These are phyloP conservation scores for Dillenia turbinata DNA, from an alignment of 164 flowering plant species.

Conservation along the genomic window DNA sequence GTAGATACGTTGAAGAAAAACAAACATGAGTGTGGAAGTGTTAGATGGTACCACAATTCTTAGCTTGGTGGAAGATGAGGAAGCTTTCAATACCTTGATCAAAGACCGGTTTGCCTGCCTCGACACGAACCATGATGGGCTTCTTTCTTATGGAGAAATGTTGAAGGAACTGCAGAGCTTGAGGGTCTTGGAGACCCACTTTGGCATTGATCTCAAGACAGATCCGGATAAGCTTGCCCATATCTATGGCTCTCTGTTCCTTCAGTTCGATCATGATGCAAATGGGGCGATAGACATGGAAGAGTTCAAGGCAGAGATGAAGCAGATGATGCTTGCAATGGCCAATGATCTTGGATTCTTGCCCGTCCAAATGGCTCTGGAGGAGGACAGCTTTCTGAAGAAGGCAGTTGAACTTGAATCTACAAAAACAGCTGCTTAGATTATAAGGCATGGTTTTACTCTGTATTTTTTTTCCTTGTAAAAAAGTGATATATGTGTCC, in stretches of 20 bases:
- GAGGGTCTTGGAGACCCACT: slow-evolving; percentile 29
- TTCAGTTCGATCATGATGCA: slow-evolving; percentile 25
- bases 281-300: slow-evolving; percentile 29
- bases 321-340: slow-evolving; percentile 33
- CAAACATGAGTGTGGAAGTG: slow-evolving; percentile 29
- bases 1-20: not conserved
- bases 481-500: too few relatives aligned
- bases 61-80: slow-evolving; percentile 27
- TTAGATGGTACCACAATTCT: slow-evolving; percentile 28
- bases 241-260: slow-evolving; percentile 20
- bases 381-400: slow-evolving; percentile 29
- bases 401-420: slow-evolving; percentile 27
- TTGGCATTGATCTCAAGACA: slow-evolving; percentile 22
- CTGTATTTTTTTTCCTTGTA: not conserved
- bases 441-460: not conserved
- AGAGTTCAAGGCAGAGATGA: slow-evolving; percentile 30
- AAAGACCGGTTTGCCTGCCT: slow-evolving; percentile 19
- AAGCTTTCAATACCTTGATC: slow-evolving; percentile 16
- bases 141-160: slow-evolving; percentile 29
- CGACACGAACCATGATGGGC: slow-evolving; percentile 25
- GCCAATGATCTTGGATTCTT: slow-evolving; percentile 28
- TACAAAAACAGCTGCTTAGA: slow-evolving; percentile 4
- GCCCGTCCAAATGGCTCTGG: slow-evolving; percentile 33
- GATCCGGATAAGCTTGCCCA: slow-evolving; percentile 26
- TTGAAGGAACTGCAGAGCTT: slow-evolving; percentile 25